Percentiles rank a stretch among this genome's conserved stretches.
These are phyloP conservation scores for Yamadazyma nakazawae DNA, from an alignment of 805 yeast genomes.

Conservation along the genomic window DNA sequence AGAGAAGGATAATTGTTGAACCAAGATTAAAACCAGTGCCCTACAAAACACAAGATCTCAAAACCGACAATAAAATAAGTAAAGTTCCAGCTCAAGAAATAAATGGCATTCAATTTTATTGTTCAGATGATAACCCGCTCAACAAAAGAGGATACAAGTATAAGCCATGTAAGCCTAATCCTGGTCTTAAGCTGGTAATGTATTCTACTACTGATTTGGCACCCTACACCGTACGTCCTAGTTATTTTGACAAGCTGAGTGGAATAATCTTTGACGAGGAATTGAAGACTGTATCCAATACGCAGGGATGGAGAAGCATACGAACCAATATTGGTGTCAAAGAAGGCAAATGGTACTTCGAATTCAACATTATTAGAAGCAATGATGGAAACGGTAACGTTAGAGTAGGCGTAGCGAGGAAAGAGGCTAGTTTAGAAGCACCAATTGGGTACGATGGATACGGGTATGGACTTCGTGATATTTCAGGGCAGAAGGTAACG, in stretches of 20 bases:
- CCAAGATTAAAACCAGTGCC: slow-evolving; percentile 17
- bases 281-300: slow-evolving; percentile 42
- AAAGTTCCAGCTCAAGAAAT: slow-evolving; percentile 10
- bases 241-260: slow-evolving; percentile 67
- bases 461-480: slow-evolving; percentile 87
- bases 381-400: slow-evolving; percentile 49
- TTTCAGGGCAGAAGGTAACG: slow-evolving; percentile 71
- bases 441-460: slow-evolving; percentile 96
- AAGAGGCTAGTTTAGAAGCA: slow-evolving; percentile 87
- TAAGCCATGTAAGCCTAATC: slow-evolving; percentile 71
- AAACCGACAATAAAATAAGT: slow-evolving; percentile 4
- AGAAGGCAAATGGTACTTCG: slow-evolving; percentile 81
- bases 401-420: slow-evolving; percentile 75
- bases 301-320: slow-evolving; percentile 75
- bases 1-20: slow-evolving; percentile 16
- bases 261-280: slow-evolving; percentile 41
- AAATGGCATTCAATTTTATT: slow-evolving; percentile 18
- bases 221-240: slow-evolving; percentile 56
- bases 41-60: slow-evolving; percentile 22
- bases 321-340: slow-evolving; percentile 71
- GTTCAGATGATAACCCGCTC: slow-evolving; percentile 74
- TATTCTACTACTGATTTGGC: slow-evolving; percentile 74
- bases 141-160: slow-evolving; percentile 82
- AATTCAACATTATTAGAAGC: slow-evolving; percentile 55
- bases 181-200: slow-evolving; percentile 50